phyloP scores from a whole-genome alignment of 1,284 basidiomycete genomes.

The Sanghuangporus weigelae region DNA sequence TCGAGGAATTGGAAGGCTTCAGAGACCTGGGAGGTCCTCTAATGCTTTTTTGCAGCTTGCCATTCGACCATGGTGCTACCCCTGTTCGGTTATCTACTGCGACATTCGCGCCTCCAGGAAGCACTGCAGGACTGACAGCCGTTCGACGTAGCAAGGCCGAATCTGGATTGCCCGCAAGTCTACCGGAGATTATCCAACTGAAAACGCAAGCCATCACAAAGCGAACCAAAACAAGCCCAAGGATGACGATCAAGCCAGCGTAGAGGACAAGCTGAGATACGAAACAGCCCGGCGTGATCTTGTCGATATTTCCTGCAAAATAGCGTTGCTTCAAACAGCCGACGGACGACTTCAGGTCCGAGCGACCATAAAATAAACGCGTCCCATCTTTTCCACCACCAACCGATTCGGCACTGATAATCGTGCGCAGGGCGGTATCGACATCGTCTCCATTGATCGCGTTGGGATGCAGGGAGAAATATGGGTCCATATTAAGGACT shows the following conservation, averaged over 20 bases:
- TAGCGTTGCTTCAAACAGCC: conserved; percentile 83
- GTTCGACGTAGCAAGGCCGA: conserved; percentile 63
- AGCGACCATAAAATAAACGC: conserved; percentile 70
- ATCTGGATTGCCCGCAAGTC: conserved; percentile 70
- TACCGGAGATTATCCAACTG: conserved; percentile 89
- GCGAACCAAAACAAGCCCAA: conserved; percentile 84
- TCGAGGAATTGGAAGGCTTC: conserved; percentile 42
- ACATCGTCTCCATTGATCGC: conserved; percentile 72
- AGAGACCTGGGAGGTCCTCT: conserved; percentile 37
- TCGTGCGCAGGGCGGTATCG: conserved; percentile 78
- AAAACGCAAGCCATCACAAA: conserved; percentile 97
- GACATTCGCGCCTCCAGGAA: conserved; percentile 93
- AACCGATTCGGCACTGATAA: conserved; percentile 47
- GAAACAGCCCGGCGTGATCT: conserved; percentile 94
- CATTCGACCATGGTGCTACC: conserved; percentile 88
- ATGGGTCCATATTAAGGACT: conserved; percentile 91
- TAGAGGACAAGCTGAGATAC: conserved; percentile 89
- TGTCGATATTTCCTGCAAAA: conserved; percentile 93
- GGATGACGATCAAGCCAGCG: conserved; percentile 85
- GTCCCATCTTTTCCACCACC: conserved; percentile 86
- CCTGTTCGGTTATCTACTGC: conserved; percentile 84
- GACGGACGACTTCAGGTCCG: conserved; percentile 62
- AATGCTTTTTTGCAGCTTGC: conserved; percentile 44
- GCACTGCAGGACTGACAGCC: conserved; percentile 87
- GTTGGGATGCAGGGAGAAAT: conserved; percentile 70